These are phyloP conservation scores for Teratosphaeria nubilosa DNA, from an alignment of 2,329 filamentous ascomycete genomes.

Conservation along the genomic window DNA sequence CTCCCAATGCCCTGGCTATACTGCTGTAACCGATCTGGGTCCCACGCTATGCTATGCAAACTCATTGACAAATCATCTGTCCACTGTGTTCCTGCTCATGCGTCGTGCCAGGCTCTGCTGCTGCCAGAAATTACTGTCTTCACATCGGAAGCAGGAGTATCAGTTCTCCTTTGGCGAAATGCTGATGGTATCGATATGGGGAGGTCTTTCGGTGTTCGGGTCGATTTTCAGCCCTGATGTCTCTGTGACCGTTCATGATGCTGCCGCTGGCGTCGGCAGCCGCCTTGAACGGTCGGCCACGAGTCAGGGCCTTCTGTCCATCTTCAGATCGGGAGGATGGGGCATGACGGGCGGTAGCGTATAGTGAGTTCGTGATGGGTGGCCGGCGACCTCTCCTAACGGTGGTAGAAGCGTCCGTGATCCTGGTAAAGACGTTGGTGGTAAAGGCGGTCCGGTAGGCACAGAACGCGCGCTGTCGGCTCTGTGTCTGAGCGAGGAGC, in stretches of 20 bases:
- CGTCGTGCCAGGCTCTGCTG: background rate
- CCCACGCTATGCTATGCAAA: background rate
- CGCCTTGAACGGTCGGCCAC: background rate
- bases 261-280: background rate
- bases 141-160: too few species aligned
- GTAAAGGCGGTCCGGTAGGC: constrained; percentile 5
- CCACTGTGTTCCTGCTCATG: background rate
- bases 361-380: constrained; percentile 13
- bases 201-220: background rate
- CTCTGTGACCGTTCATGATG: background rate
- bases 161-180: background rate
- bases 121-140: background rate
- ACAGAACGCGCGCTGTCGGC: constrained; percentile 25
- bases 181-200: background rate
- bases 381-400: constrained; percentile 17
- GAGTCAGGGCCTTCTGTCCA: background rate
- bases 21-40: background rate
- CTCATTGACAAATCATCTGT: background rate
- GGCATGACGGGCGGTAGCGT: constrained; percentile 23
- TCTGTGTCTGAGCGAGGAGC: constrained; percentile 13
- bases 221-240: background rate
- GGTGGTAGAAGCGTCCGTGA: constrained; percentile 16
- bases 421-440: constrained; percentile 3
- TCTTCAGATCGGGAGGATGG: constrained; percentile 9
- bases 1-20: background rate